phyloP scores from a whole-genome alignment of 2,329 filamentous ascomycete genomes.

The Dryadomyces quercus-mongolicae region DNA sequence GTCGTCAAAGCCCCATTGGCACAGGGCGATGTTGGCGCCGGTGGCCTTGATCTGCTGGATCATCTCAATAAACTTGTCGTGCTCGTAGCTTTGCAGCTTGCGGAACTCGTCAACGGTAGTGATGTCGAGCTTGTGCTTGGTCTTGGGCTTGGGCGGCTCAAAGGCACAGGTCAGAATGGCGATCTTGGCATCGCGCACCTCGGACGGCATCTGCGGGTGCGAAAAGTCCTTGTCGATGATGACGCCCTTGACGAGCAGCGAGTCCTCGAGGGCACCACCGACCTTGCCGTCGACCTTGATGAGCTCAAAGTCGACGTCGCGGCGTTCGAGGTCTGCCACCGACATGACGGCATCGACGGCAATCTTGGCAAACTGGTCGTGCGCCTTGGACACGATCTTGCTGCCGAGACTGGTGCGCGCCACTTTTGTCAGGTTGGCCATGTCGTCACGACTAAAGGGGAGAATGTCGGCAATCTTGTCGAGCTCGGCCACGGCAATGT shows the following conservation, averaged over 20 bases:
- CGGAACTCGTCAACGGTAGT: constrained; percentile 96
- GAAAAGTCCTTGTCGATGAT: constrained; percentile 99
- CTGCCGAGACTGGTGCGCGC: constrained; percentile 92
- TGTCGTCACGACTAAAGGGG: constrained; percentile 69
- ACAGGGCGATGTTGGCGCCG: constrained; percentile 93
- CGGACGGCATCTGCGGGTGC: constrained; percentile 95
- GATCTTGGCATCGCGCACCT: constrained; percentile 90
- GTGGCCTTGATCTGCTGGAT: constrained; percentile 96
- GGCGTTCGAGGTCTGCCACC: constrained; percentile 88
- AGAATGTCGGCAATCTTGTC: constrained; percentile 90
- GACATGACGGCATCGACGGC: constrained; percentile 94
- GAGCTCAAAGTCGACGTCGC: constrained; percentile 95
- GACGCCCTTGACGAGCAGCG: constrained; percentile 89
- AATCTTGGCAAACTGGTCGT: constrained; percentile 96
- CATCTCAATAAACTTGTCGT: constrained; percentile 96
- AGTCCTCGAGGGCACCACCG: constrained; percentile 84
- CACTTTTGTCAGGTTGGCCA: constrained; percentile 80
- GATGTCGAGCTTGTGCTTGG: constrained; percentile 98
- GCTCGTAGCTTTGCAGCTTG: constrained; percentile 91
- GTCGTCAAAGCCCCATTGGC: constrained; percentile 99
- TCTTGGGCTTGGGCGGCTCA: constrained; percentile 98
- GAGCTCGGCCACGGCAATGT: constrained; percentile 85
- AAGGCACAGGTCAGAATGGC: constrained; percentile 97
- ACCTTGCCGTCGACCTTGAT: constrained; percentile 99
- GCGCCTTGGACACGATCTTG: constrained; percentile 98